Conservation (phyloP, 306 rosid genomes). For the Carpinus fangiana region DNA sequence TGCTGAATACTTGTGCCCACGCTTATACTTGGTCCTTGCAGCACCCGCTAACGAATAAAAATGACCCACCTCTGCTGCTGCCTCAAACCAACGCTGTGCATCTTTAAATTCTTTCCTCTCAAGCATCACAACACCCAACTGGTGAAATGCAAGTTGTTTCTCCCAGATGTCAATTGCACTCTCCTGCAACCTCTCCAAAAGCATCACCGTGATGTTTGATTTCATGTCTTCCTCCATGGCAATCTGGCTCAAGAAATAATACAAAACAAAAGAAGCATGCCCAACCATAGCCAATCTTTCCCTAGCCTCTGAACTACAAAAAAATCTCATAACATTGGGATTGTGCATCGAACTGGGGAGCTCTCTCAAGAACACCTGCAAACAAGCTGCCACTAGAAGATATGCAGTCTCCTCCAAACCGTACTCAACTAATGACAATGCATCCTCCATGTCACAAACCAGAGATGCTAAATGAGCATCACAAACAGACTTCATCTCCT, state of each 20-base stretch:
- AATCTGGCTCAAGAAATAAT: constrained; percentile 72
- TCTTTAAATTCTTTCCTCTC: constrained; percentile 82
- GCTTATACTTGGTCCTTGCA: constrained; percentile 80
- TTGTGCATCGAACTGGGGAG: constrained; percentile 61
- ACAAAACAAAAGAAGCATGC: constrained; percentile 69
- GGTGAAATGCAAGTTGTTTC: constrained; percentile 78
- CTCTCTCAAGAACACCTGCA: constrained; percentile 83
- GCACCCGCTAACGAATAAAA: constrained; percentile 69
- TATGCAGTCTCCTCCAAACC: constrained; percentile 75
- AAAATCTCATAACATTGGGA: constrained; percentile 46
- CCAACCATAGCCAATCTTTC: constrained; percentile 57
- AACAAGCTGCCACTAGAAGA: constrained; percentile 80
- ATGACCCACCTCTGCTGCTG: constrained; percentile 74
- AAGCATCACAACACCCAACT: constrained; percentile 74
- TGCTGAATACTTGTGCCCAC: constrained; percentile 75
- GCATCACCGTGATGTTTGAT: constrained; percentile 81
- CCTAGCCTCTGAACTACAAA: constrained; percentile 72
- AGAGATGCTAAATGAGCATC: constrained; percentile 67
- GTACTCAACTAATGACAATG: constrained; percentile 61
- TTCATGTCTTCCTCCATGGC: constrained; percentile 87
- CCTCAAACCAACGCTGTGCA: constrained; percentile 69
- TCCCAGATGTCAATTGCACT: constrained; percentile 71
- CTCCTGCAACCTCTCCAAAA: constrained; percentile 77
- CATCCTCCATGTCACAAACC: constrained; percentile 64
- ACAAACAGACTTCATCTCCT: constrained; percentile 75